Conservation (phyloP, 495 filamentous ascomycete genomes). For the Massariosphaeria phaeospora region DNA sequence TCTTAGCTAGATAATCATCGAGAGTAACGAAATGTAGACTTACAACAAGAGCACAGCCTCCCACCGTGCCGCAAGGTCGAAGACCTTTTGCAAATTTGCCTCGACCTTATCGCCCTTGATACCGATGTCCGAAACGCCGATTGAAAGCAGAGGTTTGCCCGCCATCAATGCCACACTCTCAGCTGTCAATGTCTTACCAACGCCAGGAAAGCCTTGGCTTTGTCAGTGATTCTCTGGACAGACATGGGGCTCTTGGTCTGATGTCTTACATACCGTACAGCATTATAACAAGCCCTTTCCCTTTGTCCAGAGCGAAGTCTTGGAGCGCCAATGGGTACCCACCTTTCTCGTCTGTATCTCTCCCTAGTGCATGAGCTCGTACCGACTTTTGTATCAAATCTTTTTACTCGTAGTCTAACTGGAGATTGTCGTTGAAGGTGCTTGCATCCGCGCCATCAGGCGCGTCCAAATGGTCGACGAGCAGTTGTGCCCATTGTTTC, state of each 20-base stretch:
- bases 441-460: not conserved
- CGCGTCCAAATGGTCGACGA: not conserved
- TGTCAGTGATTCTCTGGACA: not conserved
- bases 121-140: slow-evolving; percentile 3
- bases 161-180: slow-evolving; percentile 7
- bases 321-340: not conserved
- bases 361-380: not conserved
- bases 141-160: slow-evolving; percentile 3
- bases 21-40: not conserved
- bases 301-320: slow-evolving; percentile 1
- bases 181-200: slow-evolving; percentile 15
- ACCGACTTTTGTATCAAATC: slow-evolving; percentile 2
- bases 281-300: not conserved
- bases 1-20: not conserved
- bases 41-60: slow-evolving; percentile 4
- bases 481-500: not conserved
- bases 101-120: slow-evolving; percentile 3
- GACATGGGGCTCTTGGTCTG: not conserved
- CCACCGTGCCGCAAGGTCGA: slow-evolving; percentile 7
- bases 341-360: not conserved
- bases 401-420: not conserved
- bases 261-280: not conserved
- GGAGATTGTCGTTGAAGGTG: too few relatives aligned
- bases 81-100: not conserved
- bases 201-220: not conserved